Evolutionary conservation across 106 monocot genomes (phyloP), one percentile per base, ranked within the genome.

Genomic region (Acorus calamus): DNA sequence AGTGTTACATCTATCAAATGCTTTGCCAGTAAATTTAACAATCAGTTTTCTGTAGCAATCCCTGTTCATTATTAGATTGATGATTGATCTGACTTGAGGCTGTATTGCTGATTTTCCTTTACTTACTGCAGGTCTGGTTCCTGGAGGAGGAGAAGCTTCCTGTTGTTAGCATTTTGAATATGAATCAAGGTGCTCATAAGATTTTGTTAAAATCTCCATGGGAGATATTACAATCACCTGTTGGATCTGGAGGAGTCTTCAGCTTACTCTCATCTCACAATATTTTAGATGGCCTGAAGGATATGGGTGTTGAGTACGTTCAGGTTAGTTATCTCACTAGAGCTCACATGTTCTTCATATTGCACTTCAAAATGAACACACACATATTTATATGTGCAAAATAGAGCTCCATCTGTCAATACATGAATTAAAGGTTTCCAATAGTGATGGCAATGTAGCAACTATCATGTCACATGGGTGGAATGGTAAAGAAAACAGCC

Each of bases 171-270:
- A 60, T 11, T 2, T 66, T 59, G 6, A 14, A 53, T 45, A 68
- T 73, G 49, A 56, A 71, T 53, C 50, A 65, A 60, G 73, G 42
- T 12, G 60, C 69, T 14, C 50, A 59, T 50, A 78, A 80, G 66
- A 81, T 93, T 41, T 52, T 93, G 57, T 67, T 83, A 44, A 83
- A 71, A 47, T 88, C 88, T 47, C 72, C 83, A 28, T 86, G 74
- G 78, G 88, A 86, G 54, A 83, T 93, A 50, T 70, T 83, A 8
- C 66, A 79, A 62, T 78, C 76, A 69, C 81, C 93, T 49, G 68
- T 68, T 3, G 93, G 93, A 74, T 61, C 85, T 58, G 93, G 93
- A 71, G 93, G 83, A 57, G 48, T 85, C 65, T 81, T 89, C 69
- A 74, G 65, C 65, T 60, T 81, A 43, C 76, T 93, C 53, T 72